A percentile compares a stretch with the other conserved stretches of the same genome.
Evolutionary conservation across 257 asterid species (phyloP).

Genomic region (Nemophila menziesii): DNA sequence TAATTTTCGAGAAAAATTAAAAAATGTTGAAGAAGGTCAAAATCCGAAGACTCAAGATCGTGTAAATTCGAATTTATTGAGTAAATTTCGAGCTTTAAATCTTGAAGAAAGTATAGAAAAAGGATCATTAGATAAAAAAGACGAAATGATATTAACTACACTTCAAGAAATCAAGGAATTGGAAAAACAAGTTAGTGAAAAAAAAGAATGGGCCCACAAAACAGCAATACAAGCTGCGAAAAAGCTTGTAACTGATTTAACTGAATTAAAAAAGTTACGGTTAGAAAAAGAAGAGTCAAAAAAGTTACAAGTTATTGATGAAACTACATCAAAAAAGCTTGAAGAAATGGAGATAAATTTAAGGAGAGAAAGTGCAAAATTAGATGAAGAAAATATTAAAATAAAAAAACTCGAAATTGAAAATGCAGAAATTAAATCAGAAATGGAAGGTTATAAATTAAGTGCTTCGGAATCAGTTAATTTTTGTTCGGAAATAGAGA

Average conservation of each 20-base stretch:
- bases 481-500: conserved; percentile 61
- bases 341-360: conserved; percentile 74
- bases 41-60: conserved; percentile 54
- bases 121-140: conserved; percentile 59
- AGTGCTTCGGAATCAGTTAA: conserved; percentile 87
- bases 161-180: conserved; percentile 72
- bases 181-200: conserved; percentile 74
- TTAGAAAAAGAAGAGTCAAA: conserved; percentile 97
- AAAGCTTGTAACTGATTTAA: conserved; percentile 77
- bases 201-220: conserved; percentile 93
- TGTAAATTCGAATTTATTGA: conserved; percentile 67
- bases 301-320: conserved; percentile 56
- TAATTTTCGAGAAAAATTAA: conserved; percentile 59
- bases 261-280: conserved; percentile 73
- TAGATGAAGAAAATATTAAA: conserved; percentile 68
- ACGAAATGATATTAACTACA: conserved; percentile 63
- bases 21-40: conserved; percentile 34
- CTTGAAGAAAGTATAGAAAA: conserved; percentile 64
- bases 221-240: conserved; percentile 97
- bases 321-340: conserved; percentile 52
- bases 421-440: conserved; percentile 87
- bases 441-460: conserved; percentile 80
- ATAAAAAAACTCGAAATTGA: conserved; percentile 69
- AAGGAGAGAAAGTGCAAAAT: conserved; percentile 74
- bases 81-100: conserved; percentile 70